A percentile compares a stretch with the other conserved stretches of the same genome.
These are phyloP conservation scores for Penicillium samsonianum DNA, from an alignment of 495 filamentous ascomycete genomes.

Conservation along the genomic window DNA sequence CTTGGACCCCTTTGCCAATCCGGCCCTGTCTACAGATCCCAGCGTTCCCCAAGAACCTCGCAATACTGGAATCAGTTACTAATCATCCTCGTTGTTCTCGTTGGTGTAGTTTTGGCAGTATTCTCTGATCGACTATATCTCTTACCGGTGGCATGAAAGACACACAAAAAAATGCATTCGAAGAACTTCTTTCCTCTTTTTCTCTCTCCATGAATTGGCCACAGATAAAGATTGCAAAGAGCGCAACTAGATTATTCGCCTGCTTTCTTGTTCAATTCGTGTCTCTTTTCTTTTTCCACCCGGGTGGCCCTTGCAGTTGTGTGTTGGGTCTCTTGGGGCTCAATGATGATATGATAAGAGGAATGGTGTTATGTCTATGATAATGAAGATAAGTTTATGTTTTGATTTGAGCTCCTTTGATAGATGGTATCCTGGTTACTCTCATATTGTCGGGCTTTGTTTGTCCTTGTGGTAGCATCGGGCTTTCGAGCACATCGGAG, in stretches of 20 bases:
- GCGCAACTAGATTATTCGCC: slow-evolving; percentile 9
- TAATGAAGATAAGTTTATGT: slow-evolving; percentile 32
- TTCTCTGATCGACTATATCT: slow-evolving; percentile 44
- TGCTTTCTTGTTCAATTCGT: slow-evolving; percentile 14
- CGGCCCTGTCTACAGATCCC: slow-evolving; percentile 23
- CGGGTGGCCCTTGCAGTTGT: slow-evolving; percentile 14
- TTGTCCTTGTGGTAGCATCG: neutral
- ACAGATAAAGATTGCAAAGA: slow-evolving; percentile 8
- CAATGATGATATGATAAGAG: slow-evolving; percentile 37
- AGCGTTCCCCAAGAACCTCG: slow-evolving; percentile 20
- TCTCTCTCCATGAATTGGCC: slow-evolving; percentile 2
- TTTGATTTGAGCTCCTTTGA: neutral
- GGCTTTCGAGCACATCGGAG: neutral
- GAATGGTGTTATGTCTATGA: slow-evolving; percentile 31
- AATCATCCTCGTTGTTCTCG: slow-evolving; percentile 43
- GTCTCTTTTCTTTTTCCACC: slow-evolving; percentile 17
- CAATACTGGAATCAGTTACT: slow-evolving; percentile 36
- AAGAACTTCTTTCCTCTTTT: neutral
- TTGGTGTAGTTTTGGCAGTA: slow-evolving; percentile 55
- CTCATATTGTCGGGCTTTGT: neutral
- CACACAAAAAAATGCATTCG: slow-evolving; percentile 13
- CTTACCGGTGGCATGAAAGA: slow-evolving; percentile 25
- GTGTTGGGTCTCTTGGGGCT: slow-evolving; percentile 10
- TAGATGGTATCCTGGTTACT: neutral
- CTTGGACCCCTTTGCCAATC: slow-evolving; percentile 26